phyloP scores from a whole-genome alignment of 345 rosid genomes.

The Toxicodendron radicans region DNA sequence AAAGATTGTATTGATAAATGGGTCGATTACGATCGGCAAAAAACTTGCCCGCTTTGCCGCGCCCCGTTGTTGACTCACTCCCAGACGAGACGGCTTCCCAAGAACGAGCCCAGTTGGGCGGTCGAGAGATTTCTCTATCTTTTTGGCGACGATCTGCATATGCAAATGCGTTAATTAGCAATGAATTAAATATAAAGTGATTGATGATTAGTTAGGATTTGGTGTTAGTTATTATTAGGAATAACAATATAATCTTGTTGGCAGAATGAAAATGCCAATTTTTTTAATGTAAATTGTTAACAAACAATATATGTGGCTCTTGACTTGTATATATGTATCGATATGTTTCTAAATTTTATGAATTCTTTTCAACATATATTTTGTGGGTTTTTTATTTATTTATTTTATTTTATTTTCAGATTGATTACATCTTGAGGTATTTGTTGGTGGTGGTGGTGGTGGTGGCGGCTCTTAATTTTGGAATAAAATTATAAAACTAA shows the following conservation, averaged over 20 bases:
- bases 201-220: not conserved
- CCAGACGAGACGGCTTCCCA: slow-evolving; percentile 39
- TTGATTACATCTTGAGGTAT: too few species aligned
- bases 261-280: slow-evolving; percentile 3
- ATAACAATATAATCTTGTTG: not conserved
- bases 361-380: too few species aligned
- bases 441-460: too few species aligned
- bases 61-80: slow-evolving; percentile 66
- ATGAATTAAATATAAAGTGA: too few species aligned
- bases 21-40: slow-evolving; percentile 70
- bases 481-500: too few species aligned
- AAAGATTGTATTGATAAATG: slow-evolving; percentile 84
- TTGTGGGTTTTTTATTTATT: too few species aligned
- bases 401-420: too few species aligned
- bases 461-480: too few species aligned
- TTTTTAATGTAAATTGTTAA: slow-evolving; percentile 22
- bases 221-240: not conserved
- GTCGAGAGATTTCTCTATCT: slow-evolving; percentile 83
- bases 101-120: slow-evolving; percentile 87
- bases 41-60: slow-evolving; percentile 85
- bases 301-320: not conserved
- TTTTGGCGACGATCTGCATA: slow-evolving; percentile 79
- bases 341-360: too few species aligned
- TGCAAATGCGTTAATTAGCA: not conserved
- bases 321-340: slow-evolving; percentile 3